Evolutionary conservation across 1,139 yeast genomes (phyloP).

Genomic region (Diutina catenulata): DNA sequence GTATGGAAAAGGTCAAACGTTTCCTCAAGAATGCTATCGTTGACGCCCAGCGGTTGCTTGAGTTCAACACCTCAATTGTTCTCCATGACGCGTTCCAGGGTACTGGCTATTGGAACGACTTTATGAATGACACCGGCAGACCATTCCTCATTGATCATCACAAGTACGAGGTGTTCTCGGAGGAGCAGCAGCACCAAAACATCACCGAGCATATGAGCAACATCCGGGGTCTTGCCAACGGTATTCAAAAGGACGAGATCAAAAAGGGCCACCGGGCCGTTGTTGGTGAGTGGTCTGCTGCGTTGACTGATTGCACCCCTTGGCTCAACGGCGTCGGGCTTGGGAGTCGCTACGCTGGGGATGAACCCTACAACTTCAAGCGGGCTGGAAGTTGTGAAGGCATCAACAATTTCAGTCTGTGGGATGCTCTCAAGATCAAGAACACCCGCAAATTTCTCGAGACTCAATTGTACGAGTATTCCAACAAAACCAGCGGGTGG

Average conservation of each 20-base stretch:
- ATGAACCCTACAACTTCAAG: conserved; percentile 14
- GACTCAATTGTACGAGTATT: conserved; percentile 34
- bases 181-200: conserved; percentile 23
- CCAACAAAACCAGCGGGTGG: conserved; percentile 39
- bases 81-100: conserved; percentile 49
- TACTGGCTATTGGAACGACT: conserved; percentile 38
- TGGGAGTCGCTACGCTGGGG: conserved; percentile 42
- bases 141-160: conserved; percentile 55
- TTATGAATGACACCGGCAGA: conserved; percentile 17
- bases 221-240: conserved; percentile 23
- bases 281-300: conserved; percentile 58
- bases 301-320: conserved; percentile 52
- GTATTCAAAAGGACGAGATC: conserved; percentile 20
- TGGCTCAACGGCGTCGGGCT: conserved; percentile 54
- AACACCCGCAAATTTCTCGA: conserved; percentile 37
- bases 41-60: conserved; percentile 22
- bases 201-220: conserved; percentile 27
- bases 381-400: conserved; percentile 20
- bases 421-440: conserved; percentile 26
- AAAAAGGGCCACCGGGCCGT: conserved; percentile 37
- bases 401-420: conserved; percentile 23
- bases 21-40: conserved; percentile 32
- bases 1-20: conserved; percentile 22
- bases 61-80: conserved; percentile 33
- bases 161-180: conserved; percentile 49